Percentiles rank a stretch among this genome's conserved stretches.
Conservation (phyloP, 2,329 filamentous ascomycete genomes). For the Exophiala lecanii-corni region DNA sequence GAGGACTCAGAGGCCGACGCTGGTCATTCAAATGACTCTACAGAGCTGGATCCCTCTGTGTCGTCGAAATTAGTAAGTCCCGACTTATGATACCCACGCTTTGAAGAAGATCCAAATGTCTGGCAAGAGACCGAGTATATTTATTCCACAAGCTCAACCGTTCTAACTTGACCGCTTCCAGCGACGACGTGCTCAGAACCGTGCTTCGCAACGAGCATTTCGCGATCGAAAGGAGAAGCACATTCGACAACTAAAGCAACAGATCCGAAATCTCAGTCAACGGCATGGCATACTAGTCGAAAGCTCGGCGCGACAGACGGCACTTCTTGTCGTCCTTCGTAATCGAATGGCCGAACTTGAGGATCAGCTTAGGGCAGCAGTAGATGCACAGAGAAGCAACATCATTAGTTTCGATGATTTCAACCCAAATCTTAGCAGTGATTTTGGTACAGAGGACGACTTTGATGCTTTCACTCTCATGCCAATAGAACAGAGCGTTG, state of each 20-base stretch:
- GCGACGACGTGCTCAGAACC: constrained; percentile 93
- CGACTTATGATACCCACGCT: too few relatives aligned
- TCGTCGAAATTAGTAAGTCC: too few relatives aligned
- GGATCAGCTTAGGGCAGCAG: background rate
- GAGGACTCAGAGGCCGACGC: background rate
- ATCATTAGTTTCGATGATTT: background rate
- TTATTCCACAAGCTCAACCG: too few relatives aligned
- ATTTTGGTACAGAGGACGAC: background rate
- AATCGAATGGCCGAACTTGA: background rate
- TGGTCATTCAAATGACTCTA: too few relatives aligned
- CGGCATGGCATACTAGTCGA: background rate
- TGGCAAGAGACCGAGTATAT: too few relatives aligned
- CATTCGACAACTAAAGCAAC: constrained; percentile 73
- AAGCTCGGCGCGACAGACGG: background rate
- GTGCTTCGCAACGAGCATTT: constrained; percentile 85
- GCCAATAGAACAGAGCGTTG: too few relatives aligned
- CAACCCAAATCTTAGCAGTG: background rate
- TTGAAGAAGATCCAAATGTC: too few relatives aligned
- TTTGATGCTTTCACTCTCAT: background rate
- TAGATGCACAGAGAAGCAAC: background rate
- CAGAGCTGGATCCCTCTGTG: too few relatives aligned
- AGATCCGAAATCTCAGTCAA: constrained; percentile 42
- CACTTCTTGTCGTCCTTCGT: background rate
- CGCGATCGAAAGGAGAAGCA: constrained; percentile 91
- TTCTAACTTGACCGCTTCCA: too few relatives aligned